phyloP scores from a whole-genome alignment of 257 asterid genomes.

The Solanum infundibuliforme region DNA sequence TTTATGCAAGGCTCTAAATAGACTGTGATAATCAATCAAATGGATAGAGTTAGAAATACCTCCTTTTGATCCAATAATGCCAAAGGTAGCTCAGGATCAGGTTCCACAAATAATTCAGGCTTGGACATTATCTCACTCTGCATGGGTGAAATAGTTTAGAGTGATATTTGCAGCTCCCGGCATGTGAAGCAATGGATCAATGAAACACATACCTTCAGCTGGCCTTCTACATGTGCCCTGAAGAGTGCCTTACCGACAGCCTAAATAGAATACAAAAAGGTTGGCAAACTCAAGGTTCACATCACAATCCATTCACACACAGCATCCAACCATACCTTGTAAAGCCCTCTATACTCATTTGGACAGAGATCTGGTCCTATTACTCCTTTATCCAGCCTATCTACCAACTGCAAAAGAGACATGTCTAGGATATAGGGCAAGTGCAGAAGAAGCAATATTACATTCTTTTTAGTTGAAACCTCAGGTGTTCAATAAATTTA shows the following conservation, averaged over 20 bases:
- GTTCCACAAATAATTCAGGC: constrained; percentile 86
- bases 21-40: neutral
- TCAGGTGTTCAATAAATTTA: neutral
- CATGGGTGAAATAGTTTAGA: constrained; percentile 14
- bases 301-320: constrained; percentile 5
- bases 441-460: neutral
- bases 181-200: constrained; percentile 10
- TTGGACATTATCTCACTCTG: constrained; percentile 90
- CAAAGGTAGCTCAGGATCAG: constrained; percentile 92
- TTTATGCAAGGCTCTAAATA: neutral
- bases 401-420: constrained; percentile 58
- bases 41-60: constrained; percentile 21
- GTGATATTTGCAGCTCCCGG: constrained; percentile 5
- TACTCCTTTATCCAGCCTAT: constrained; percentile 72
- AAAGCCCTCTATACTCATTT: constrained; percentile 80
- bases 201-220: constrained; percentile 53
- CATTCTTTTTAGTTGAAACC: neutral
- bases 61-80: constrained; percentile 85
- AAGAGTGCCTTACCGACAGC: constrained; percentile 95
- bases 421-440: neutral
- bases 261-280: constrained; percentile 30
- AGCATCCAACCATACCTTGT: constrained; percentile 50
- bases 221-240: constrained; percentile 95
- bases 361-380: constrained; percentile 55
- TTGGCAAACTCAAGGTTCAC: constrained; percentile 7